phyloP scores from a whole-genome alignment of 1,284 basidiomycete species.

The Ustilago lituana region DNA sequence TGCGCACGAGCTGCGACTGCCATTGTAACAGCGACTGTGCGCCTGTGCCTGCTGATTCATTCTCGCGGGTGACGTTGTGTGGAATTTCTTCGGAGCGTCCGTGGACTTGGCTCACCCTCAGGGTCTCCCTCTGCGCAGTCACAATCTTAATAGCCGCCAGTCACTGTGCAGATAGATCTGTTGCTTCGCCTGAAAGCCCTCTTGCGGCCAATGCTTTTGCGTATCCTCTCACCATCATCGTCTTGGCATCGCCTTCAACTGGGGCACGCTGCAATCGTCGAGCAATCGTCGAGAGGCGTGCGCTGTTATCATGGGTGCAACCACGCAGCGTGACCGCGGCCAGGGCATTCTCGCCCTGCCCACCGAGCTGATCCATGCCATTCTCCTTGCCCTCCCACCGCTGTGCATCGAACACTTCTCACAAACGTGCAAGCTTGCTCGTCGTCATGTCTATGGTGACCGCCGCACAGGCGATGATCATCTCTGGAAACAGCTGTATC shows the following conservation, averaged over 20 bases:
- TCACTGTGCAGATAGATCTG: too few relatives aligned
- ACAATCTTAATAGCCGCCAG: too few relatives aligned
- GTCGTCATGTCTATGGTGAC: slow-evolving; percentile 31
- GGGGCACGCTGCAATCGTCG: background rate
- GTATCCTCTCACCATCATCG: too few relatives aligned
- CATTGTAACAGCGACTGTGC: too few relatives aligned
- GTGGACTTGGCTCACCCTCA: slow-evolving; percentile 9
- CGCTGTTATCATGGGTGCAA: too few relatives aligned
- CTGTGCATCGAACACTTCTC: slow-evolving; percentile 44
- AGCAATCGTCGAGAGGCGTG: too few relatives aligned
- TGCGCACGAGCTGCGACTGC: too few relatives aligned
- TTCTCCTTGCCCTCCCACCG: slow-evolving; percentile 30
- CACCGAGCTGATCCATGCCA: slow-evolving; percentile 35
- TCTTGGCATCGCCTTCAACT: background rate
- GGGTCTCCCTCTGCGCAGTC: slow-evolving; percentile 2
- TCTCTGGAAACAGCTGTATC: slow-evolving; percentile 43
- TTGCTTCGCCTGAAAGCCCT: too few relatives aligned
- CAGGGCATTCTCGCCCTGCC: slow-evolving; percentile 36
- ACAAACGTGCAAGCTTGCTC: slow-evolving; percentile 42
- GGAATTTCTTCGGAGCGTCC: too few relatives aligned
- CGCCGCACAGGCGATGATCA: slow-evolving; percentile 16
- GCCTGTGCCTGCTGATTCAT: slow-evolving; percentile 8
- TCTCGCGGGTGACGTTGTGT: background rate
- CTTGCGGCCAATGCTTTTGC: too few relatives aligned
- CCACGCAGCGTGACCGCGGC: too few relatives aligned